Percentiles rank a stretch among this genome's conserved stretches.
Conservation (phyloP, 176 grass and related monocot genomes). For the Thinopyrum elongatum region DNA sequence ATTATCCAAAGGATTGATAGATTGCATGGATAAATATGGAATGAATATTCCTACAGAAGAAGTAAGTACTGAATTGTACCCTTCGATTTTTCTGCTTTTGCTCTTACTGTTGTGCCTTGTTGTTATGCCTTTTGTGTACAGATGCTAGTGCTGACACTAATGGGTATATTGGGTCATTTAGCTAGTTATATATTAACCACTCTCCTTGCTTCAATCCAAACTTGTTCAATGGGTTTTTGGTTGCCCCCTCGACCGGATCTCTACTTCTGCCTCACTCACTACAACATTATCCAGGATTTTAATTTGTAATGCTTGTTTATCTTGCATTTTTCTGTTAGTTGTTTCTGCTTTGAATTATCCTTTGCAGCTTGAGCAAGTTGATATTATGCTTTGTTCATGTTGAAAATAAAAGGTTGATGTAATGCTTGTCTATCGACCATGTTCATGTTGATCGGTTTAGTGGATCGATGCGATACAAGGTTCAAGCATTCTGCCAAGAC, state of each 20-base stretch:
- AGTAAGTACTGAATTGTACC: not conserved
- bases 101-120: not conserved
- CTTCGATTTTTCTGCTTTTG: not conserved
- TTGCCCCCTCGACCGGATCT: no score
- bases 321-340: not conserved
- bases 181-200: no score
- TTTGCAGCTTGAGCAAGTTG: not conserved
- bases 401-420: not conserved
- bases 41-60: not conserved
- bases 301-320: constrained; percentile 9
- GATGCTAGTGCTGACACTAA: not conserved
- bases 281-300: not conserved
- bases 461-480: not conserved
- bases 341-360: not conserved
- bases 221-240: not conserved
- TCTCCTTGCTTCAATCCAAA: no score
- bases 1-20: not conserved
- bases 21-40: not conserved
- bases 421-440: not conserved
- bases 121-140: not conserved
- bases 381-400: no score
- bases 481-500: not conserved
- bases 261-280: not conserved
- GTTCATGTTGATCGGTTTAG: not conserved
- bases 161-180: no score